Conservation (phyloP, 129 eudicot genomes). For the Ambrosia artemisiifolia region DNA sequence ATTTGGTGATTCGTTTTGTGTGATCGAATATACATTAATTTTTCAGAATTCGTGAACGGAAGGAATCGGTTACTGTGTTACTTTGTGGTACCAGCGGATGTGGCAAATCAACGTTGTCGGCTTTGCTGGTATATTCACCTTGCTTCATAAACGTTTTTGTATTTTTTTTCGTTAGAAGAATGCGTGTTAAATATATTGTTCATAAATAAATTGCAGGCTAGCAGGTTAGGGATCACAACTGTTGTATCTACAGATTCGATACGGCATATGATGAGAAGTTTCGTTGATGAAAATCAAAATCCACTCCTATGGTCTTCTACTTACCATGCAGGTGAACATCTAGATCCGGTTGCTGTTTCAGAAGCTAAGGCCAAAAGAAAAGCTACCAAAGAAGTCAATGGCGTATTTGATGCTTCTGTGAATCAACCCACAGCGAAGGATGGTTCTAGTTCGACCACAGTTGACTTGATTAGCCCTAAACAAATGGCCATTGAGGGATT, state of each 20-base stretch:
- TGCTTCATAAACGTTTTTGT: not conserved
- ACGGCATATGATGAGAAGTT: slow-evolving; percentile 97
- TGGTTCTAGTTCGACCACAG: slow-evolving; percentile 16
- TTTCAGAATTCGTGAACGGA: slow-evolving; percentile 78
- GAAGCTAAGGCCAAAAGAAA: slow-evolving; percentile 72
- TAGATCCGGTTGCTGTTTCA: slow-evolving; percentile 91
- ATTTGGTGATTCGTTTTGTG: not conserved
- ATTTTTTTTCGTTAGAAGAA: not conserved
- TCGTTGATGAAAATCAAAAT: slow-evolving; percentile 81
- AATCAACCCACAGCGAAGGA: slow-evolving; percentile 11
- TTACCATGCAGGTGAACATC: slow-evolving; percentile 90
- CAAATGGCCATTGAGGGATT: slow-evolving; percentile 95
- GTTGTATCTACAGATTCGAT: slow-evolving; percentile 89
- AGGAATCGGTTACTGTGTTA: slow-evolving; percentile 79
- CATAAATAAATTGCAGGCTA: slow-evolving; percentile 48
- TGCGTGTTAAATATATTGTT: not conserved
- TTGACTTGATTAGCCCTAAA: slow-evolving; percentile 68
- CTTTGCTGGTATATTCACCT: slow-evolving; percentile 59
- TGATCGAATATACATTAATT: not conserved
- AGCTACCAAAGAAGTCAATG: slow-evolving; percentile 55
- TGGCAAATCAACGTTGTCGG: slow-evolving; percentile 92
- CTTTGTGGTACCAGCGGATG: slow-evolving; percentile 98
- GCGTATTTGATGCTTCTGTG: slow-evolving; percentile 33
- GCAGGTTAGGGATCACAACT: slow-evolving; percentile 93
- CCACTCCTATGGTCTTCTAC: slow-evolving; percentile 97